Evolutionary conservation across 164 flowering plant genomes (phyloP).

Genomic region (Vitis riparia): DNA sequence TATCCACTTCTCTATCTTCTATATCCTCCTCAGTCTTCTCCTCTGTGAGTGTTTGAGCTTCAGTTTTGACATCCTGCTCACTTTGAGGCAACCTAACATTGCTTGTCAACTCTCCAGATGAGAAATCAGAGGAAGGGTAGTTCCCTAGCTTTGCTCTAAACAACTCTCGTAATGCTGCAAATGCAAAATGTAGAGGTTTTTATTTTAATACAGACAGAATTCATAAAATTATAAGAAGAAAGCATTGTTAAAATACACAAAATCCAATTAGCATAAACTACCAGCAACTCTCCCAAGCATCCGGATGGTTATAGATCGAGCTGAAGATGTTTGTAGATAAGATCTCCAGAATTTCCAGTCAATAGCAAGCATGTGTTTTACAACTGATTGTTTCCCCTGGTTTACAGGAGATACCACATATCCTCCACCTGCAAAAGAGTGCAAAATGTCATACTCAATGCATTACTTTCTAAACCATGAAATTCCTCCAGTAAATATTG

Average conservation of each 20-base stretch:
- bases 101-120: slow-evolving; percentile 41
- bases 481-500: background rate
- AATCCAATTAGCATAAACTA: slow-evolving; percentile 12
- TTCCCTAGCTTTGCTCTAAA: slow-evolving; percentile 59
- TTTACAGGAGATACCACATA: slow-evolving; percentile 75
- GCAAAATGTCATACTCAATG: slow-evolving; percentile 2
- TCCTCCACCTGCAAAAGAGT: slow-evolving; percentile 74
- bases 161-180: slow-evolving; percentile 79
- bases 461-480: background rate
- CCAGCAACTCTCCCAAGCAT: slow-evolving; percentile 91
- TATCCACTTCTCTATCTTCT: slow-evolving; percentile 19
- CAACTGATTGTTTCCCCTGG: slow-evolving; percentile 72
- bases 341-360: slow-evolving; percentile 92
- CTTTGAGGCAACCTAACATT: slow-evolving; percentile 29
- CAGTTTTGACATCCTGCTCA: slow-evolving; percentile 34
- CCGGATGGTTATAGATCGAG: slow-evolving; percentile 62
- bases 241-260: background rate
- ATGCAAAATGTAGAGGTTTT: background rate
- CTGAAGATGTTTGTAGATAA: slow-evolving; percentile 52
- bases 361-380: slow-evolving; percentile 93
- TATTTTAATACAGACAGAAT: no score
- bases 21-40: slow-evolving; percentile 13
- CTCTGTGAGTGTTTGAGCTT: slow-evolving; percentile 21
- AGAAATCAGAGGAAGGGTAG: slow-evolving; percentile 30
- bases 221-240: background rate